phyloP scores from a whole-genome alignment of 805 yeast species.

The Lipomyces chichibuensis region DNA sequence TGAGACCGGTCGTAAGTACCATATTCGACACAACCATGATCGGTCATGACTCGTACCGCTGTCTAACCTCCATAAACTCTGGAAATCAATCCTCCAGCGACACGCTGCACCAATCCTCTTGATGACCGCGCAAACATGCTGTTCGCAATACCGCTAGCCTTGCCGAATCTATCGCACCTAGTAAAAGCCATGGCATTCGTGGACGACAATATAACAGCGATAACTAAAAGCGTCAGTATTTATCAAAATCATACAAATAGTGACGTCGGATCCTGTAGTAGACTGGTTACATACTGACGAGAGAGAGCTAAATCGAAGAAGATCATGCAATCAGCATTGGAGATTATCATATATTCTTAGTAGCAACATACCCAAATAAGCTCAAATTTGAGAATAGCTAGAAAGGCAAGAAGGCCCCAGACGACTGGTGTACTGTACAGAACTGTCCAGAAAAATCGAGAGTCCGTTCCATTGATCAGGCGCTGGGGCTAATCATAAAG shows the following conservation, averaged over 20 bases:
- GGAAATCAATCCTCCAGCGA: conserved; percentile 44
- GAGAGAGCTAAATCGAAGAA: conserved; percentile 32
- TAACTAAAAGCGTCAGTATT: conserved; percentile 57
- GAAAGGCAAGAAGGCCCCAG: conserved; percentile 74
- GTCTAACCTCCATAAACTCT: conserved; percentile 24
- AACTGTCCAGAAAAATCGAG: conserved; percentile 83
- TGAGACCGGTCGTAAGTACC: neutral
- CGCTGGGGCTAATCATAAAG: conserved; percentile 46
- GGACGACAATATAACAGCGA: conserved; percentile 71
- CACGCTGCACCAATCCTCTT: conserved; percentile 51
- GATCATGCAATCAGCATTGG: neutral
- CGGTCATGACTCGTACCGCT: neutral
- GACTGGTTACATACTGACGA: conserved; percentile 35
- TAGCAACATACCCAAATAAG: conserved; percentile 52
- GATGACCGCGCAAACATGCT: conserved; percentile 57
- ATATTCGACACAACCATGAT: neutral
- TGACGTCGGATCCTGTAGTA: neutral
- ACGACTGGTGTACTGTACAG: conserved; percentile 72
- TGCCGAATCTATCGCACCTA: conserved; percentile 88
- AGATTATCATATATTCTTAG: neutral
- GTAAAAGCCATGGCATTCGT: conserved; percentile 91
- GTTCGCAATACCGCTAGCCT: conserved; percentile 70
- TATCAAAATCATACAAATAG: conserved; percentile 11
- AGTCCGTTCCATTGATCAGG: conserved; percentile 85
- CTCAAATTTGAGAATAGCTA: conserved; percentile 79